Percentiles rank a stretch among this genome's conserved stretches.
These are phyloP conservation scores for Cordyceps fumosorosea DNA, from an alignment of 2,329 filamentous ascomycete species.

Conservation along the genomic window DNA sequence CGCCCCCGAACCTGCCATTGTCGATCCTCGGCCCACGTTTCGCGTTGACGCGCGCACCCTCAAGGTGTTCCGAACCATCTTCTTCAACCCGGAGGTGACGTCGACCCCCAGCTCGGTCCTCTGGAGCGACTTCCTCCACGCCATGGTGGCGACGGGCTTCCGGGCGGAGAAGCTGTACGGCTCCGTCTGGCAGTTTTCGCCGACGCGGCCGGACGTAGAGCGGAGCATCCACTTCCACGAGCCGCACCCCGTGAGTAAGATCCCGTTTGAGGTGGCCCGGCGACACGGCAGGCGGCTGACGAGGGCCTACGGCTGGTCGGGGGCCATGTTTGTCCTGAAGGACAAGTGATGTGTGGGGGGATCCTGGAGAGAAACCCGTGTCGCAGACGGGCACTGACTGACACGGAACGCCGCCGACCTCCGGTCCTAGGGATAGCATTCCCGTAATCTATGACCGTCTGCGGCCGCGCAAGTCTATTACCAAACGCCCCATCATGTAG, in stretches of 20 bases:
- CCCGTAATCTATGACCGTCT: no score
- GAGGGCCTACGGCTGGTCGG: conserved; percentile 44
- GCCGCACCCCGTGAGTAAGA: conserved; percentile 48
- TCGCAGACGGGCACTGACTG: no score
- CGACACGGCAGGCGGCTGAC: conserved; percentile 41
- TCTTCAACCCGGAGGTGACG: conserved; percentile 30
- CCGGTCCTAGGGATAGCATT: no score
- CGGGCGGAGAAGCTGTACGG: conserved; percentile 50
- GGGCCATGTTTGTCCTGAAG: conserved; percentile 34
- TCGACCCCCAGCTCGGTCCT: conserved; percentile 40
- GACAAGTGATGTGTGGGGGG: not conserved
- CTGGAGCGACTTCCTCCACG: conserved; percentile 49
- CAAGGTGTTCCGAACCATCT: conserved; percentile 33
- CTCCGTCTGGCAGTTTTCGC: conserved; percentile 54
- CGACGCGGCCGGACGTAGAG: conserved; percentile 32
- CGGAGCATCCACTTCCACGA: conserved; percentile 54
- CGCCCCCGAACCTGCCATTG: not conserved
- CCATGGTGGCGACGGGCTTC: conserved; percentile 46
- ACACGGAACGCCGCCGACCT: no score
- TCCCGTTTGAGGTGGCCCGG: conserved; percentile 40
- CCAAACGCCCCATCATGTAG: no score
- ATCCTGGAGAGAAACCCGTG: no score
- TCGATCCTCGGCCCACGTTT: conserved; percentile 12
- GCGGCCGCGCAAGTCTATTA: no score
- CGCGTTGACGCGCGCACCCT: conserved; percentile 26